Evolutionary conservation across 164 flowering plant species (phyloP), one percentile per base, ranked within the genome.

Genomic region (Paratinospora sagittata): DNA sequence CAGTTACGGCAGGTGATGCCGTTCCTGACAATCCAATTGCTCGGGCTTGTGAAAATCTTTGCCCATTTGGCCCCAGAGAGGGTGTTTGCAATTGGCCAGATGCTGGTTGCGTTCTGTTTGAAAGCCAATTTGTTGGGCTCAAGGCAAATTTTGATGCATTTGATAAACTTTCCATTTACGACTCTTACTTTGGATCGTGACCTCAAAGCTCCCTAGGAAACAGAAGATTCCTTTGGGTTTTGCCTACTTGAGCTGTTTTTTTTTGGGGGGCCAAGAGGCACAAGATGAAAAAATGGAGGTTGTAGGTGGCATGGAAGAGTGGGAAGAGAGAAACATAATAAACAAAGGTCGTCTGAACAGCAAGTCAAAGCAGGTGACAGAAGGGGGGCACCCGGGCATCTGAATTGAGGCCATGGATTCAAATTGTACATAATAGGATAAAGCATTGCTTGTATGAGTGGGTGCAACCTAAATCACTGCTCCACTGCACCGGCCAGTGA

Each of bases 101-200:
- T 67, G 90, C 93, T 64, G 97, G 90, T 39, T 96, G 99, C 82
- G 95, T 95, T 41, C 98, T 89, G 80, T 73, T 87, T 55, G 87
- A 91, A 45, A 93, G 97, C 78, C 97, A 96, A 75, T 91, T 93
- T 84, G 80, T 93, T 52, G 99, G 97, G 23, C 69, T 96, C 45
- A 93, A 85, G 77, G 98, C 97, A 26, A 89, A 96, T 67, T 96
- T 86, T 79, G 98, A 96, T 72, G 99, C 98, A 17, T 86, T 96
- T 79, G 98, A 96, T 79, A 81, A 77, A 60, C 90, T 96, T 41
- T 90, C 92, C 12, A 89, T 96, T 33, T 79, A 87, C 69, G 99
- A 96, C 62, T 67, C 84, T 66, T 96, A 96, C 78, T 92, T 92
- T 57, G 78, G 79, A 63, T 72, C 87, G 0, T 77, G 83, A 36